phyloP scores from a whole-genome alignment of 106 monocot species.

The Chionographis japonica region DNA sequence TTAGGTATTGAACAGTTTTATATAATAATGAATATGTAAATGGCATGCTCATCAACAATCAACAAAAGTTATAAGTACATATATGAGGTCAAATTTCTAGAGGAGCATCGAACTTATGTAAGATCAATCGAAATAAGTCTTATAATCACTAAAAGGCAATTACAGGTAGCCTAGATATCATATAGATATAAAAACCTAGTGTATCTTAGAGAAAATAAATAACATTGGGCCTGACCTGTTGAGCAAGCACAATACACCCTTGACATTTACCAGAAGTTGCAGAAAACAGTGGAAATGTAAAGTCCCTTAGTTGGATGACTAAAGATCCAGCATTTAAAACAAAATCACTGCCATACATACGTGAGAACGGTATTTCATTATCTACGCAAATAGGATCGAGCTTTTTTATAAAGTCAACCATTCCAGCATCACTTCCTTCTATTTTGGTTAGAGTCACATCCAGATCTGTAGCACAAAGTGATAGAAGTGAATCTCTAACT shows the following conservation, averaged over 20 bases:
- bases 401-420: slow-evolving; percentile 82
- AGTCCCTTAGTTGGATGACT: slow-evolving; percentile 60
- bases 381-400: slow-evolving; percentile 61
- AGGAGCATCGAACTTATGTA: no score
- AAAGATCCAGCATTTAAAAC: slow-evolving; percentile 57
- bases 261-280: slow-evolving; percentile 81
- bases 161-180: no score
- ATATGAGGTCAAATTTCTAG: no score
- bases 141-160: no score
- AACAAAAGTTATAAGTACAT: no score
- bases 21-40: no score
- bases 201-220: background rate
- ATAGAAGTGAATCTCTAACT: slow-evolving; percentile 72
- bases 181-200: no score
- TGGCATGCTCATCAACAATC: no score
- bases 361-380: slow-evolving; percentile 81
- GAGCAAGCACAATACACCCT: slow-evolving; percentile 88
- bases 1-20: no score
- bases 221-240: slow-evolving; percentile 59
- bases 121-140: no score
- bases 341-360: slow-evolving; percentile 82
- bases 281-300: slow-evolving; percentile 76
- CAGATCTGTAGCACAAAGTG: slow-evolving; percentile 60
- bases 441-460: slow-evolving; percentile 78
- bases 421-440: slow-evolving; percentile 79